Evolutionary conservation across 23 red algal species (phyloP).

Genomic region (Pyropia haitanensis): DNA sequence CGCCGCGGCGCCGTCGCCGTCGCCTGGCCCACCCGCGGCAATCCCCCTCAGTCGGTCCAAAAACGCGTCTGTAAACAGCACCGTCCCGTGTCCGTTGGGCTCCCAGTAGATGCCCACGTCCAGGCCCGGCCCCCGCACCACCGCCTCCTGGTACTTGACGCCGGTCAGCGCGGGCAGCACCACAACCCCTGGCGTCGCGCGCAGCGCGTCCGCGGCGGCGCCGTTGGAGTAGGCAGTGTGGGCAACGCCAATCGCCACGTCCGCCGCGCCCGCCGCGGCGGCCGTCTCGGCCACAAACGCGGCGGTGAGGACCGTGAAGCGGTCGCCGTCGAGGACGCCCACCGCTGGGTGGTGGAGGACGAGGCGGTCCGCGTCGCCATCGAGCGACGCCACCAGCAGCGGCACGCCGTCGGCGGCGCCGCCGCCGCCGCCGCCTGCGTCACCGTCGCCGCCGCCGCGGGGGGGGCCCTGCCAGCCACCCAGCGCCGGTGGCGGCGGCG

Average conservation of each 20-base stretch:
- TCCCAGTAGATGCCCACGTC: conserved; percentile 99
- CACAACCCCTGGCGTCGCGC: conserved; percentile 23
- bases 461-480: too few species aligned
- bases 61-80: conserved; percentile 53
- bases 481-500: too few species aligned
- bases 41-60: background rate
- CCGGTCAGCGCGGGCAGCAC: conserved; percentile 74
- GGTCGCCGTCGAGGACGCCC: conserved; percentile 62
- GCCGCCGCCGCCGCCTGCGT: too few species aligned
- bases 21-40: background rate
- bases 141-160: conserved; percentile 88
- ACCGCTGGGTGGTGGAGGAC: conserved; percentile 30
- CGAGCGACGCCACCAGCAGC: conserved; percentile 38
- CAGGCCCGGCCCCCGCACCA: conserved; percentile 17
- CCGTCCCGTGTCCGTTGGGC: conserved; percentile 96
- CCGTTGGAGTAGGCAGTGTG: conserved; percentile 97
- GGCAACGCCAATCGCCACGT: conserved; percentile 56
- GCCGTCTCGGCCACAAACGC: conserved; percentile 33
- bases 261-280: conserved; percentile 4
- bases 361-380: conserved; percentile 96
- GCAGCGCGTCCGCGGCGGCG: conserved; percentile 46
- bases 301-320: conserved; percentile 39
- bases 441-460: too few species aligned
- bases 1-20: background rate
- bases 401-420: too few species aligned